phyloP scores from a whole-genome alignment of 2,329 filamentous ascomycete genomes.

The Apiospora arundinis region DNA sequence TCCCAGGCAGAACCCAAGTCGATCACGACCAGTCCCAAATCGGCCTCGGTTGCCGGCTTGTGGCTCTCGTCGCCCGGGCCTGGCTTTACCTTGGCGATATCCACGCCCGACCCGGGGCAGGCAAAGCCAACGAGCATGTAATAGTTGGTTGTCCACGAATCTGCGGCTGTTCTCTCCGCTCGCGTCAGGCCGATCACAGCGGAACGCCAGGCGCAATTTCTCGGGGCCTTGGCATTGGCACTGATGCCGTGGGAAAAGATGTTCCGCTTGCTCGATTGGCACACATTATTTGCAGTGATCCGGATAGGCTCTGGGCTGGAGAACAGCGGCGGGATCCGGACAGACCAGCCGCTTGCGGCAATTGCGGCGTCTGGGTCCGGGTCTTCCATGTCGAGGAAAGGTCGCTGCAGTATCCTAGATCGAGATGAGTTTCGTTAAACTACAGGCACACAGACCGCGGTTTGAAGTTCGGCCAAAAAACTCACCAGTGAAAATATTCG shows the following conservation, averaged over 20 bases:
- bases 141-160: not conserved
- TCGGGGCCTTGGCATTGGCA: not conserved
- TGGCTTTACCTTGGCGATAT: not conserved
- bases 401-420: not conserved
- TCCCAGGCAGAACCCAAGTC: not conserved
- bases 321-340: not conserved
- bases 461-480: too few species aligned
- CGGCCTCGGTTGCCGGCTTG: not conserved
- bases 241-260: not conserved
- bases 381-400: not conserved
- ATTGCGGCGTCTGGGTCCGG: not conserved
- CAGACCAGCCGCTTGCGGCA: not conserved
- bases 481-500: too few species aligned
- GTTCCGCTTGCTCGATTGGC: not conserved
- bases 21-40: not conserved
- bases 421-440: too few species aligned
- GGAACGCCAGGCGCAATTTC: not conserved
- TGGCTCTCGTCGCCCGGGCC: not conserved
- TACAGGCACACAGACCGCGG: too few species aligned
- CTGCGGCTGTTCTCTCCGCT: not conserved
- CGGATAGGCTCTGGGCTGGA: not conserved
- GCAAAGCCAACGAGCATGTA: not conserved
- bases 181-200: not conserved
- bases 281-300: not conserved
- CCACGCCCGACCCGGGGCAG: not conserved